Conservation (phyloP, 2,329 filamentous ascomycete genomes). For the Beauveria brongniartii region DNA sequence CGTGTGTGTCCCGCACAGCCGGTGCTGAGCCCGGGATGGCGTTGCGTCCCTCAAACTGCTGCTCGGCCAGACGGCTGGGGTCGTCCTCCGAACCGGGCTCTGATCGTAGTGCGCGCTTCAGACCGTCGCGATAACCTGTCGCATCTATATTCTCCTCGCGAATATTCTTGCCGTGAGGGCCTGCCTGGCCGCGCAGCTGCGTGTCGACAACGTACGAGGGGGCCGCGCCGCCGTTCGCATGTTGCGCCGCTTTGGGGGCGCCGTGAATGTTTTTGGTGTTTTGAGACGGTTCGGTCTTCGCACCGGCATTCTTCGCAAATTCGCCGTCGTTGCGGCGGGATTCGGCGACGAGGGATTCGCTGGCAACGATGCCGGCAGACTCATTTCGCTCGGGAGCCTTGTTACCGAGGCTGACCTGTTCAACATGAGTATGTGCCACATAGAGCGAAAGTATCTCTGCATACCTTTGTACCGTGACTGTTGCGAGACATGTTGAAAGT, state of each 20-base stretch:
- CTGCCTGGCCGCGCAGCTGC: constrained; percentile 21
- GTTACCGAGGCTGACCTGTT: constrained; percentile 37
- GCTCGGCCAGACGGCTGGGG: constrained; percentile 37
- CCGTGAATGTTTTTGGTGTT: neutral
- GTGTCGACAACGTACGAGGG: constrained; percentile 31
- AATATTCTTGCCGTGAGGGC: constrained; percentile 37
- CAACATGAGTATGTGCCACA: neutral
- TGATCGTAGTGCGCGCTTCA: constrained; percentile 30
- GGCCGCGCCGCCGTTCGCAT: constrained; percentile 20
- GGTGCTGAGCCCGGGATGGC: neutral
- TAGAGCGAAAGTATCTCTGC: neutral
- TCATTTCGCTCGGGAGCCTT: constrained; percentile 49
- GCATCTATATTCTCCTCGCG: constrained; percentile 29
- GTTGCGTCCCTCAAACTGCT: constrained; percentile 26
- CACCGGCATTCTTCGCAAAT: constrained; percentile 52
- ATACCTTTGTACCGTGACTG: constrained; percentile 1
- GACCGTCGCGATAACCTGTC: constrained; percentile 25
- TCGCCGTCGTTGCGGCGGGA: constrained; percentile 52
- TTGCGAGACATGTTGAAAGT: neutral
- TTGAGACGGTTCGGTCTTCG: constrained; percentile 20
- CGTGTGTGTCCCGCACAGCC: neutral
- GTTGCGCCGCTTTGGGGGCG: constrained; percentile 11
- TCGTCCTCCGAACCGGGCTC: constrained; percentile 41
- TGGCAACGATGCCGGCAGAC: constrained; percentile 52
- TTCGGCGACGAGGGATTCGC: constrained; percentile 69